Evolutionary conservation across 331 rosid species (phyloP).

Genomic region (Telfairia occidentalis): DNA sequence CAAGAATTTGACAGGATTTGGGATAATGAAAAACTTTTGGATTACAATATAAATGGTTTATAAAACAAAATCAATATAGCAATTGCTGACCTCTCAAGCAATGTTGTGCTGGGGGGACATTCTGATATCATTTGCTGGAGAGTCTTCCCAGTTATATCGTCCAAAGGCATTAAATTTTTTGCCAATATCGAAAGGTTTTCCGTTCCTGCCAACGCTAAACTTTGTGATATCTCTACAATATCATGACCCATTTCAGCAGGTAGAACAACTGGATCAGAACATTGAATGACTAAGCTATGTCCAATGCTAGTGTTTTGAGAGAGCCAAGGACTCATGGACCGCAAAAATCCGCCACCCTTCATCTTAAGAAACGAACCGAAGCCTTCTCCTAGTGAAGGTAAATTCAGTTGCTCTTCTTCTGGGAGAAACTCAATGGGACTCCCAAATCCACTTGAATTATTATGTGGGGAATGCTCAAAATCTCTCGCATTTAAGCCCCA

Average conservation of each 20-base stretch:
- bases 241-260: constrained; percentile 55
- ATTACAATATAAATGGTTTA: background rate
- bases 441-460: constrained; percentile 63
- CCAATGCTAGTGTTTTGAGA: constrained; percentile 41
- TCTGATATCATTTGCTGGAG: constrained; percentile 26
- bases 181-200: constrained; percentile 28
- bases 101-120: constrained; percentile 12
- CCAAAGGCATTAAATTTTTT: constrained; percentile 40
- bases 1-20: background rate
- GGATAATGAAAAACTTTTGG: background rate
- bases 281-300: constrained; percentile 49
- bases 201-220: constrained; percentile 41
- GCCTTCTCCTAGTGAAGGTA: constrained; percentile 58
- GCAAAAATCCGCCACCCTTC: constrained; percentile 48
- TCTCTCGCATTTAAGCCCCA: constrained; percentile 71
- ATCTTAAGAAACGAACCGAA: constrained; percentile 46
- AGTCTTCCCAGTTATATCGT: constrained; percentile 60
- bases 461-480: constrained; percentile 39
- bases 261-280: constrained; percentile 50
- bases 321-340: constrained; percentile 55
- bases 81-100: constrained; percentile 31
- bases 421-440: constrained; percentile 65
- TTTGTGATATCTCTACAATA: constrained; percentile 47
- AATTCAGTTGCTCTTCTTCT: constrained; percentile 33
- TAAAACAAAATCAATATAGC: background rate